Conservation (phyloP, 2,329 filamentous ascomycete species). For the Stylonectria norvegica region DNA sequence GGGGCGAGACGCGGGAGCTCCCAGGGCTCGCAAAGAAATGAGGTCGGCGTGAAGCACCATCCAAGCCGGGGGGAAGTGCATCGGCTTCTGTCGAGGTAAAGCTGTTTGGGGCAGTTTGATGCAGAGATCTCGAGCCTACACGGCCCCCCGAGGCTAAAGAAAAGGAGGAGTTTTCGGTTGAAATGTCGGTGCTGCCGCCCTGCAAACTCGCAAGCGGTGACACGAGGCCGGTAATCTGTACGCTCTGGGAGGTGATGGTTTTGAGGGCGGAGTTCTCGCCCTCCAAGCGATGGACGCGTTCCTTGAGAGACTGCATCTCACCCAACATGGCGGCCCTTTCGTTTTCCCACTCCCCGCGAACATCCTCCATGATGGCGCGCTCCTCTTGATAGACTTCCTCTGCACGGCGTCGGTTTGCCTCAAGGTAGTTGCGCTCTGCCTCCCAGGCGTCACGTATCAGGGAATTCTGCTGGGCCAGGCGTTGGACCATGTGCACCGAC, state of each 20-base stretch:
- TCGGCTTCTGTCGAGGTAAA: constrained; percentile 20
- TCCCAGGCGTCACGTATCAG: constrained; percentile 50
- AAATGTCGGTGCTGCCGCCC: constrained; percentile 23
- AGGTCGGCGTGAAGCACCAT: constrained; percentile 35
- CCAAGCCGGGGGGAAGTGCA: constrained; percentile 32
- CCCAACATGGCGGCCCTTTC: constrained; percentile 42
- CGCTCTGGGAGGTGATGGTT: constrained; percentile 27
- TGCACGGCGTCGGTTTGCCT: constrained; percentile 50
- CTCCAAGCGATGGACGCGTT: constrained; percentile 36
- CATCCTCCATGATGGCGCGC: constrained; percentile 51
- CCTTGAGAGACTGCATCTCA: constrained; percentile 41
- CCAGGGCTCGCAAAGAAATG: constrained; percentile 29
- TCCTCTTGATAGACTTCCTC: constrained; percentile 57
- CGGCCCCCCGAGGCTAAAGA: constrained; percentile 18
- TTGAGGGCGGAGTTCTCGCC: constrained; percentile 36
- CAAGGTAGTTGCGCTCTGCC: constrained; percentile 51
- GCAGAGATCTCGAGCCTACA: constrained; percentile 18
- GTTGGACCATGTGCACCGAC: constrained; percentile 37
- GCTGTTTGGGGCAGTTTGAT: constrained; percentile 14
- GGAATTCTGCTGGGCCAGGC: constrained; percentile 41
- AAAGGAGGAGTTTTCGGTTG: constrained; percentile 21
- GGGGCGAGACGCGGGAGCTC: constrained; percentile 35
- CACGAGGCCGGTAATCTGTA: constrained; percentile 29
- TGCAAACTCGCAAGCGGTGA: constrained; percentile 30
- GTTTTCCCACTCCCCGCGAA: constrained; percentile 44